A percentile compares a stretch with the other conserved stretches of the same genome.
Conservation (phyloP, 495 filamentous ascomycete genomes). For the Aspergillus diversus region DNA sequence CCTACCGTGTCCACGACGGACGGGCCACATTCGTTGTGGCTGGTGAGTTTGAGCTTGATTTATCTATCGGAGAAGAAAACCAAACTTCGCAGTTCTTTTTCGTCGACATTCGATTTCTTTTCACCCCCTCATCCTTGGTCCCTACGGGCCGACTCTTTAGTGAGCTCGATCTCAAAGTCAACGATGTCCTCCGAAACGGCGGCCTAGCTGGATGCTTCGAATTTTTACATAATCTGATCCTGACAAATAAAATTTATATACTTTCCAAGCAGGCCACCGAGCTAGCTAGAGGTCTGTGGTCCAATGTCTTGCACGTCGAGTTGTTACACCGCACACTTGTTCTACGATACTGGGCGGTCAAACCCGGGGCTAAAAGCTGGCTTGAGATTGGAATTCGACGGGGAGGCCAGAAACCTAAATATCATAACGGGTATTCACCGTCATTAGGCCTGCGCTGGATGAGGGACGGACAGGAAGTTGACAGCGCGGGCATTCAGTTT, state of each 20-base stretch:
- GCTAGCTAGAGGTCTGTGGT: conserved; percentile 71
- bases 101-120: conserved; percentile 86
- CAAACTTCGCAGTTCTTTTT: conserved; percentile 83
- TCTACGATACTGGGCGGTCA: conserved; percentile 85
- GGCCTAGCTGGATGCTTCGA: conserved; percentile 80
- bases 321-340: conserved; percentile 75
- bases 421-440: conserved; percentile 34
- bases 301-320: conserved; percentile 72
- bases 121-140: conserved; percentile 67
- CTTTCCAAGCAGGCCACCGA: conserved; percentile 75
- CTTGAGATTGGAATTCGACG: conserved; percentile 81
- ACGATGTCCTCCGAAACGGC: conserved; percentile 63
- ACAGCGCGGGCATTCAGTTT: conserved; percentile 64
- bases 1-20: conserved; percentile 76
- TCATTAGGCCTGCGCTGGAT: conserved; percentile 79
- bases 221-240: conserved; percentile 78
- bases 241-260: conserved; percentile 85
- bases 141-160: conserved; percentile 59
- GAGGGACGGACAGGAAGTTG: conserved; percentile 73
- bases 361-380: conserved; percentile 77
- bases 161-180: conserved; percentile 70
- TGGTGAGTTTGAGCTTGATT: conserved; percentile 89
- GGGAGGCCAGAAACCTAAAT: conserved; percentile 43
- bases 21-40: conserved; percentile 82
- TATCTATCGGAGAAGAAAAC: conserved; percentile 83